phyloP scores from a whole-genome alignment of 2,329 filamentous ascomycete species.

The Scedosporium dehoogii region DNA sequence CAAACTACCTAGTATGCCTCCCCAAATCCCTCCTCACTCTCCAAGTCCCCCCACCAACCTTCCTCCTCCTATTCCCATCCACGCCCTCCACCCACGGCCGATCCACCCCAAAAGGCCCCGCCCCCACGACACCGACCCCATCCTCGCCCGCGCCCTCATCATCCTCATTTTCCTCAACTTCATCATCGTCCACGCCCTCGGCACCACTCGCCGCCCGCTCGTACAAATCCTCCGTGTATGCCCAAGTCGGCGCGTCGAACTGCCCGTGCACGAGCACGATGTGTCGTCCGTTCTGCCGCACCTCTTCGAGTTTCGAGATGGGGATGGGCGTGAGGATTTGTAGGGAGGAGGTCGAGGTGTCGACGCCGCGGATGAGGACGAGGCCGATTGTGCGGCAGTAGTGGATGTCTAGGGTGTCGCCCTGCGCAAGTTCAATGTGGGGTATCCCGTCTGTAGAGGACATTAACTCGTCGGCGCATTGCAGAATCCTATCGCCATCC shows the following conservation, averaged over 20 bases:
- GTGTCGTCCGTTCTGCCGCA: slow-evolving; percentile 30
- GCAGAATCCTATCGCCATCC: not conserved
- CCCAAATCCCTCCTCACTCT: not conserved
- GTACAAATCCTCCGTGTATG: slow-evolving; percentile 55
- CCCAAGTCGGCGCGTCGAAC: slow-evolving; percentile 60
- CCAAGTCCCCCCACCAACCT: not conserved
- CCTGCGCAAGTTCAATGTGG: slow-evolving; percentile 45
- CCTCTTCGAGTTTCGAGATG: slow-evolving; percentile 25
- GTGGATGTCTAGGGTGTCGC: slow-evolving; percentile 47
- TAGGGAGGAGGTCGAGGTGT: slow-evolving; percentile 39
- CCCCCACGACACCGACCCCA: not conserved
- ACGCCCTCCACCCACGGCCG: not conserved
- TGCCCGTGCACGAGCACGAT: slow-evolving; percentile 59
- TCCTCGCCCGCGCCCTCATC: not conserved
- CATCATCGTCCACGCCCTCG: not conserved
- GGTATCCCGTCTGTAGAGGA: slow-evolving; percentile 45
- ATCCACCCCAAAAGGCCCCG: not conserved
- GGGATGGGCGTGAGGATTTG: slow-evolving; percentile 57
- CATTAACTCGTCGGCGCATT: slow-evolving; percentile 9
- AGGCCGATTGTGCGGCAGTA: slow-evolving; percentile 52
- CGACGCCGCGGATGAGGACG: slow-evolving; percentile 61
- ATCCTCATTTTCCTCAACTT: not conserved
- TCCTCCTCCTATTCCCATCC: not conserved
- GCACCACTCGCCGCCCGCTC: slow-evolving; percentile 11
- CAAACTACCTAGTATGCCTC: not conserved